Conservation (phyloP, 257 asterid genomes). For the Schizonepeta tenuifolia region DNA sequence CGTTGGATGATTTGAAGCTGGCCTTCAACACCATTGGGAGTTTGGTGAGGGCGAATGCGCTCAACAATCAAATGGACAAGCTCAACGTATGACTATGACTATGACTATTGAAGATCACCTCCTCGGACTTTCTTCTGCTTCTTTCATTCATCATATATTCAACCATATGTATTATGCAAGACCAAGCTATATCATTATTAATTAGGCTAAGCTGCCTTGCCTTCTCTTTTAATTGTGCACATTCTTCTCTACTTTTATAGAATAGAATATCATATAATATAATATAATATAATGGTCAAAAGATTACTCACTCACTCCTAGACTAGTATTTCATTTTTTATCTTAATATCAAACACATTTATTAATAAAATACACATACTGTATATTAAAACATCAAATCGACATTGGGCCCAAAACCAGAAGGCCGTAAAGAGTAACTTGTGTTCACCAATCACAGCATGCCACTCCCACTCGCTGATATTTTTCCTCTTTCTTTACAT, state of each 20-base stretch:
- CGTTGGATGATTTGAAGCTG: constrained; percentile 83
- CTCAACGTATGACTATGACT: constrained; percentile 59
- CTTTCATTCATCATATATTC: too few relatives aligned
- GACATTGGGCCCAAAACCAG: neutral
- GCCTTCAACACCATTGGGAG: constrained; percentile 92
- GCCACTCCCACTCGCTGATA: neutral
- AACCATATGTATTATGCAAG: too few relatives aligned
- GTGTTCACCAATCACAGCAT: neutral
- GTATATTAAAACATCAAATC: too few relatives aligned
- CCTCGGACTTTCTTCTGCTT: too few relatives aligned
- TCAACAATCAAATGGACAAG: constrained; percentile 86
- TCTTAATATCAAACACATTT: too few relatives aligned
- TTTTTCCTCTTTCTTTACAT: neutral
- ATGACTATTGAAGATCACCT: too few relatives aligned
- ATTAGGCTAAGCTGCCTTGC: neutral
- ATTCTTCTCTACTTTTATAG: too few relatives aligned
- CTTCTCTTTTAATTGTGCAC: neutral
- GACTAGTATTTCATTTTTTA: too few relatives aligned
- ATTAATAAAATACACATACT: too few relatives aligned
- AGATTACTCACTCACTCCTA: too few relatives aligned
- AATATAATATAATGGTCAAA: too few relatives aligned
- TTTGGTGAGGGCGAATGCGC: constrained; percentile 84
- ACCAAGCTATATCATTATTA: neutral
- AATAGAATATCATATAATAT: too few relatives aligned
- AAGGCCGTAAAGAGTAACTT: neutral